Evolutionary conservation across 768 basidiomycete genomes (phyloP).

Genomic region (Boletus pseudo-olivaceus): DNA sequence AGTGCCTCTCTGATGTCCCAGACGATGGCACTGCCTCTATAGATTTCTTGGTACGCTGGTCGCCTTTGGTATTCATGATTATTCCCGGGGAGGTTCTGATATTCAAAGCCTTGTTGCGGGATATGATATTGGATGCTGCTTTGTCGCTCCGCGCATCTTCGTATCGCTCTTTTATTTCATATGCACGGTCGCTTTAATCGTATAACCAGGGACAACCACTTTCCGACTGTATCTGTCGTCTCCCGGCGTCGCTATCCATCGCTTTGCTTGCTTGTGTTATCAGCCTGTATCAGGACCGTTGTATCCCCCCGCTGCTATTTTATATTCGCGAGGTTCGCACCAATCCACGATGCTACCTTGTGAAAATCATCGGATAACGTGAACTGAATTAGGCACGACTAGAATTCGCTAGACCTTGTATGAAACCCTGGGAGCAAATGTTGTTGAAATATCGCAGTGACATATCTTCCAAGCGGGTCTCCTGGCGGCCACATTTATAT

Average conservation of each 20-base stretch:
- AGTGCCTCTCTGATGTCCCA: constrained; percentile 52
- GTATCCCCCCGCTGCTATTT: constrained; percentile 18
- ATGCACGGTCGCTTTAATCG: constrained; percentile 13
- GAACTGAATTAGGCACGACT: constrained; percentile 1
- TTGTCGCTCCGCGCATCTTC: constrained; percentile 10
- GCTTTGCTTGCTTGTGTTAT: constrained; percentile 18
- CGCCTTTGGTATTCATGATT: constrained; percentile 22
- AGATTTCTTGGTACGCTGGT: constrained; percentile 23
- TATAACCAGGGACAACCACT: constrained; percentile 17
- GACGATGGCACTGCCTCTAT: constrained; percentile 55
- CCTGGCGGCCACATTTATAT: background rate
- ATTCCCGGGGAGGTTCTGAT: constrained; percentile 17
- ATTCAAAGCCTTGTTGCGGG: constrained; percentile 7
- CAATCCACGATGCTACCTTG: constrained; percentile 15
- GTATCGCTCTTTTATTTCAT: constrained; percentile 11
- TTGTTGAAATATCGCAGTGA: background rate
- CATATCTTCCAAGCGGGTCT: background rate
- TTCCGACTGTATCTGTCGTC: constrained; percentile 7
- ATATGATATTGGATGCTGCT: constrained; percentile 7
- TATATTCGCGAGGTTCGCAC: constrained; percentile 17
- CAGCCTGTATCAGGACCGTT: constrained; percentile 23
- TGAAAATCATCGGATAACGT: constrained; percentile 21
- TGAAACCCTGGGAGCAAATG: constrained; percentile 10
- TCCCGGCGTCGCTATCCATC: constrained; percentile 6
- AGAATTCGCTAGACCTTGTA: constrained; percentile 4